phyloP scores from a whole-genome alignment of 192 early-diverging fungal species.

The Oehlia diaphana region DNA sequence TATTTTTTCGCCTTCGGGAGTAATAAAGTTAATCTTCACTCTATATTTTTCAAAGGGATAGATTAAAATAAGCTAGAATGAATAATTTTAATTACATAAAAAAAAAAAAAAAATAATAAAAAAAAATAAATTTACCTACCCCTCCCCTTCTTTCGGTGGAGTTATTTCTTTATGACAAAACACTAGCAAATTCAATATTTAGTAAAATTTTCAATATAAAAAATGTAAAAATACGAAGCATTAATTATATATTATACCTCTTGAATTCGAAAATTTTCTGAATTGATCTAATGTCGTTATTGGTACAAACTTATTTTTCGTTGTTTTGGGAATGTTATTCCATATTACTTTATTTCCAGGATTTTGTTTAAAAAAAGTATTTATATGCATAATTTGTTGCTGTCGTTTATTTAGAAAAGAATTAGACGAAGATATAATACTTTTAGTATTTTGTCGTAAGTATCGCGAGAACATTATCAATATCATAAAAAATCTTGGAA shows the following conservation, averaged over 20 bases:
- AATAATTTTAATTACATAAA: neutral
- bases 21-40: slow-evolving; percentile 79
- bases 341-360: neutral
- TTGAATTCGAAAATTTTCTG: neutral
- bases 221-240: neutral
- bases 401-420: neutral
- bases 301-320: neutral
- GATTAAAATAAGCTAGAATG: neutral
- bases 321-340: neutral
- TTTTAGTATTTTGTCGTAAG: neutral
- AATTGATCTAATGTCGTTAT: neutral
- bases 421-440: neutral
- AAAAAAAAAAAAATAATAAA: neutral
- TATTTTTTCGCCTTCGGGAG: slow-evolving; percentile 75
- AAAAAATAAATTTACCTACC: slow-evolving; percentile 7
- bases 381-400: neutral
- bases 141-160: slow-evolving; percentile 17
- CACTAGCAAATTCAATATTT: neutral
- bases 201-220: neutral
- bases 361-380: neutral
- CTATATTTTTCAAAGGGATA: neutral
- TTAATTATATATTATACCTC: neutral
- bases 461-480: neutral
- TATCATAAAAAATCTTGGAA: neutral
- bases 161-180: slow-evolving; percentile 13